Evolutionary conservation across 306 rosid genomes (phyloP), one percentile per base, ranked within the genome.

Genomic region (Citrullus colocynthis): DNA sequence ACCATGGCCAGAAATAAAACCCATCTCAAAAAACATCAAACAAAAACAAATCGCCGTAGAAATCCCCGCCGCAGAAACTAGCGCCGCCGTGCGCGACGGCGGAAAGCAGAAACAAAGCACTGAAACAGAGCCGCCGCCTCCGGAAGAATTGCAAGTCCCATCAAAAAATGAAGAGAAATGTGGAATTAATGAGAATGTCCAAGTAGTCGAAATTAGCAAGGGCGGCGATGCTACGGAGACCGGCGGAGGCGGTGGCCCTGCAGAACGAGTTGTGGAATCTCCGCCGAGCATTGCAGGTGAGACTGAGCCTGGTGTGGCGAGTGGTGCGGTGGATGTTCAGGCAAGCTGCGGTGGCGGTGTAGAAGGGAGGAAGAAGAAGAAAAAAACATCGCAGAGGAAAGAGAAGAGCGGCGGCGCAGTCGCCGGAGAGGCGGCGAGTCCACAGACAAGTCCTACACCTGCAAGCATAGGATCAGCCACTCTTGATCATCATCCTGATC

Each of bases 1-100:
- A 75, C 58, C 89, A 18, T 90, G 97, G 98, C 96, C 96, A 2
- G 86, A 87, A 36, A 85, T 80, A 7, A 89, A 89, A 62, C 39
- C 32, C 20, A 84, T 75, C 14, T 18, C 85, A 4, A 84, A 85
- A 54, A 84, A 77, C 58, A 16, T 48, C 41, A 80, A 76, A 56
- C 89, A 87, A 76, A 88, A 82, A 60, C 87, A 80, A 20, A 80
- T 74, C 32, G 82, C 89, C 0, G 67, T 37, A 15, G 90, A 86
- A 60, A 82, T 12, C 21, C 56, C 76, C 81, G 73, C 88, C 0
- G 89, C 82, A 4, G 89, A 87, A 21, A 71, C 80, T 70, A 82
- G 79, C 78, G 79, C 75, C 57, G 58, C 59, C 59, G 58, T 82
- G 75, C 88, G 79, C 5, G 88, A 82, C 59, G 85, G 64, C 8